Base-by-base conservation (phyloP, 83 land plant species). In the Diphasiastrum complanatum region DNA sequence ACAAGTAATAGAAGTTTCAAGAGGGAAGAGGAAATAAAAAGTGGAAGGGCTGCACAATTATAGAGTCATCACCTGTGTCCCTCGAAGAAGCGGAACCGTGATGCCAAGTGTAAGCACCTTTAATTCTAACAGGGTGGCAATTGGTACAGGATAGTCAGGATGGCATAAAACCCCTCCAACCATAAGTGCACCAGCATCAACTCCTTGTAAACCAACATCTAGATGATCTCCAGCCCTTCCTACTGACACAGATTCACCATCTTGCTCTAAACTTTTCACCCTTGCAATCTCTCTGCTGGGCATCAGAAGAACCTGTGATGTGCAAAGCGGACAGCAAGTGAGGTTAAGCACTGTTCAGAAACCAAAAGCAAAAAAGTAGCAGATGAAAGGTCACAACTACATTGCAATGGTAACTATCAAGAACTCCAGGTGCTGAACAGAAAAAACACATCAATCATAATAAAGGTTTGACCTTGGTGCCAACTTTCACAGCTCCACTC, bases 141-240 rank as follows among this genome's bases (percentile, higher is more conserved):
- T 68, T 4, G 78, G 65, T 31, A 93, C 78, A 20, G 91, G 91
- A 51, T 77, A 89, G 63, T 93, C 84, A 5, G 91, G 98, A 71
- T 93, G 98, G 53, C 98, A 93, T 22, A 93, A 33, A 26, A 93
- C 86, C 35, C 84, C 96, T 0, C 98, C 98, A 35, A 88, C 56
- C 47, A 75, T 66, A 37, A 93, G 45, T 51, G 60, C 51, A 43
- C 51, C 61, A 18, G 63, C 65, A 43, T 88, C 91, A 53, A 93
- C 67, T 8, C 88, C 91, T 66, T 81, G 87, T 27, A 88, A 67
- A 51, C 67, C 74, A 57, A 88, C 72, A 57, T 78, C 78, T 2
- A 85, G 85, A 65, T 70, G 79, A 69, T 88, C 98, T 22, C 96
- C 96, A 45, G 96, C 96, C 69, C 80, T 79, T 23, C 86, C 98